These are phyloP conservation scores for Sporothrix sp. DNA, from an alignment of 2,329 filamentous ascomycete species.

Conservation along the genomic window DNA sequence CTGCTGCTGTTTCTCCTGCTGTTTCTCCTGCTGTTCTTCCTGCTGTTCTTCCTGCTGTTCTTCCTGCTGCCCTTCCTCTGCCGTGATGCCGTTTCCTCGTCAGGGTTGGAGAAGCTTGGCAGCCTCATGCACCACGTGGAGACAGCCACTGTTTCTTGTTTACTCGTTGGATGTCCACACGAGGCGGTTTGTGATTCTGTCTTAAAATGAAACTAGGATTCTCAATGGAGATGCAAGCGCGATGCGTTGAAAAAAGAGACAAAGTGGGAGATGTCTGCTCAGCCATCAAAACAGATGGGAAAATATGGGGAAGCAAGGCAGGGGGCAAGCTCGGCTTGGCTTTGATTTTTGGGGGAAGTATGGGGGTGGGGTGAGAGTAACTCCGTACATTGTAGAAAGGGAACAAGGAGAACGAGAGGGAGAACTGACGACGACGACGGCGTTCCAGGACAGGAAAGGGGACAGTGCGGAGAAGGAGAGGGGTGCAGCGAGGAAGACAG, in stretches of 20 bases:
- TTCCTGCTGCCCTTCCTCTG: too few relatives aligned
- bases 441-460: not conserved
- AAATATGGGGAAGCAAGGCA: slow-evolving; percentile 2
- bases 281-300: not conserved
- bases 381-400: not conserved
- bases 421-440: not conserved
- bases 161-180: too few relatives aligned
- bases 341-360: not conserved
- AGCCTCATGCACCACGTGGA: slow-evolving; percentile 3
- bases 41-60: not conserved
- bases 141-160: not conserved
- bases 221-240: slow-evolving; percentile 2
- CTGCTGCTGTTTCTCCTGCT: not conserved
- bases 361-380: not conserved
- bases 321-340: not conserved
- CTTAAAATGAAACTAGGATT: too few relatives aligned
- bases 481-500: not conserved
- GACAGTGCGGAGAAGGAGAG: slow-evolving; percentile 2
- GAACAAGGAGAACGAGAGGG: not conserved
- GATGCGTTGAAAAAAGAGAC: not conserved
- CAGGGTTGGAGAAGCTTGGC: slow-evolving; percentile 5
- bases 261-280: not conserved
- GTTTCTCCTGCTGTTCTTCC: not conserved
- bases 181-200: too few relatives aligned
- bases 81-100: too few relatives aligned